phyloP scores from a whole-genome alignment of 2,329 filamentous ascomycete genomes.

The Pseudopithomyces maydicus region DNA sequence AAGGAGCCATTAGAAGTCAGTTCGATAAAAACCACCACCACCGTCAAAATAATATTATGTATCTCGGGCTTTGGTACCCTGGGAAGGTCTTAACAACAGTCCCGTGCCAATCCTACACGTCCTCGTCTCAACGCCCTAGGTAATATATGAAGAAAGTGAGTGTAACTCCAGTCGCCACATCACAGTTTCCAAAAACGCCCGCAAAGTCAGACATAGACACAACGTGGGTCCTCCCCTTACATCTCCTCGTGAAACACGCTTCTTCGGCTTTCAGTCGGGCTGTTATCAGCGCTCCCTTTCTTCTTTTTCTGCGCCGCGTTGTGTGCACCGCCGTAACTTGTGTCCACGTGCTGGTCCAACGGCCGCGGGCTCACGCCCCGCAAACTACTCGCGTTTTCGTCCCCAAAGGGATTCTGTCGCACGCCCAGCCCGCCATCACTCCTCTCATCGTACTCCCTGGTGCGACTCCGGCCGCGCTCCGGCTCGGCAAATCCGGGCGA shows the following conservation, averaged over 20 bases:
- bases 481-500: constrained; percentile 31
- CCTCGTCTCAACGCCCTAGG: not conserved
- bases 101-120: not conserved
- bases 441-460: constrained; percentile 51
- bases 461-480: constrained; percentile 53
- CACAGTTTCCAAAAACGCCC: constrained; percentile 1
- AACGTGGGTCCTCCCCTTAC: constrained; percentile 38
- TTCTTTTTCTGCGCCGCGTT: constrained; percentile 48
- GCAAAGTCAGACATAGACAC: not conserved
- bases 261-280: constrained; percentile 67
- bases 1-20: not conserved
- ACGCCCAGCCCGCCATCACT: constrained; percentile 36
- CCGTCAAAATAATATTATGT: not conserved
- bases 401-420: constrained; percentile 40
- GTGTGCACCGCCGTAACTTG: constrained; percentile 44
- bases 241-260: constrained; percentile 75
- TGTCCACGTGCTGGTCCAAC: constrained; percentile 57
- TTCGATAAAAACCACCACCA: not conserved
- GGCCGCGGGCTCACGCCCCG: constrained; percentile 78
- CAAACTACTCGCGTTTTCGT: constrained; percentile 55
- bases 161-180: constrained; percentile 2
- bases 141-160: constrained; percentile 3
- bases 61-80: not conserved
- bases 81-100: not conserved
- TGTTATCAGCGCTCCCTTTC: constrained; percentile 52